Base-by-base conservation (phyloP, 78 protist genomes). In the Dictyostelium citrinum region DNA sequence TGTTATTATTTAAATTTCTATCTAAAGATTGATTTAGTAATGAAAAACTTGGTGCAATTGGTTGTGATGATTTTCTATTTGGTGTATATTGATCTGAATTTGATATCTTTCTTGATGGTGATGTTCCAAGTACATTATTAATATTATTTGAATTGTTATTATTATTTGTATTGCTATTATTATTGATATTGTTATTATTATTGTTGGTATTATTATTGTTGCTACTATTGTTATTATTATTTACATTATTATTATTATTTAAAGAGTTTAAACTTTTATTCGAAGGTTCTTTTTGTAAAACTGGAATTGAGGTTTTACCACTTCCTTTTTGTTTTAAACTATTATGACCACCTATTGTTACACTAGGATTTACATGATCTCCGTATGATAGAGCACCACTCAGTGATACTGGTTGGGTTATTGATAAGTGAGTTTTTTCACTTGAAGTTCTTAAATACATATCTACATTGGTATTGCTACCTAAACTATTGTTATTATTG, bases 21-120 rank as follows among this genome's bases (percentile, higher is more conserved):
- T 72, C 79, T 12, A 29, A 37, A 33, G 79, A 72, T 29, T 37
- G 55, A 72, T 72, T 72, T 14, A 72, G 20, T 16, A 72, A 20
- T 78, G 68, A 78, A 27, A 49, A 24, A 43, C 45, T n/a, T 74
- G 60, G 45, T 58, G 60, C 74, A 3, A 72, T 51, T 33, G 83
- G 82, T 39, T 74, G 83, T n/a, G 83, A 75, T 27, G 77, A 51
- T 41, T 84, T 84, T 51, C 91, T 46, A 31, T 81, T 81, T 24
- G 82, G 82, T 39, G 91, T 72, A 1, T 29, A 20, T n/a, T 75
- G 24, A 16, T n/a, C 33, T 16, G 77, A 51, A 49, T 46, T 31
- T 24, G 83, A 78, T 46, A 22, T 31, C 17, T 49, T 78, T 51
- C 83, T 78, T 46, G n/a, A n/a, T n/a, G 81, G 81, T 39, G 81